Evolutionary conservation across 345 rosid genomes (phyloP).

Genomic region (Brassica juncea): DNA sequence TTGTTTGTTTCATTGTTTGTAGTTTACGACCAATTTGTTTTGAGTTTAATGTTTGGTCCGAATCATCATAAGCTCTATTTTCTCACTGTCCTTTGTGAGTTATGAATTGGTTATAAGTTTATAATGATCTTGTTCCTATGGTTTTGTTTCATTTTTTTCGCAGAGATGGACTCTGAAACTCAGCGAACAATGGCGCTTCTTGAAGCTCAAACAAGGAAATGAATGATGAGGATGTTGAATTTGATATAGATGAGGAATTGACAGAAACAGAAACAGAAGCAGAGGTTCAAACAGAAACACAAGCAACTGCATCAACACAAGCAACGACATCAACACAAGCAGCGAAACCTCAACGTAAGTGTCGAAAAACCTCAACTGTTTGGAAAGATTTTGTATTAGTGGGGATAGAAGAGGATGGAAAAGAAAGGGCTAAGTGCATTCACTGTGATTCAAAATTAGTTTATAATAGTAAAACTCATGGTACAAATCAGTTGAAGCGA

Average conservation of each 20-base stretch:
- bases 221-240: not conserved
- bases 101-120: too few species aligned
- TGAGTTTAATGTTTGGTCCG: too few species aligned
- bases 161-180: not conserved
- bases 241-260: not conserved
- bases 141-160: not conserved
- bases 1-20: too few species aligned
- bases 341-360: not conserved
- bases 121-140: not conserved
- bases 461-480: too few species aligned
- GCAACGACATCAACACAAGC: not conserved
- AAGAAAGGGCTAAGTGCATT: too few species aligned
- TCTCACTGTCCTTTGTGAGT: too few species aligned
- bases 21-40: too few species aligned
- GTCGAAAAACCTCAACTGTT: not conserved
- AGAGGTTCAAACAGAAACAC: not conserved
- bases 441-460: too few species aligned
- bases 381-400: too few species aligned
- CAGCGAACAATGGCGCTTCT: not conserved
- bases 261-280: not conserved
- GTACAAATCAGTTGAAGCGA: too few species aligned
- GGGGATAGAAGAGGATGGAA: too few species aligned
- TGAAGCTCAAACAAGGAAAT: not conserved
- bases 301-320: not conserved
- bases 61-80: too few species aligned